These are phyloP conservation scores for Ceratocystis eucalypticola DNA, from an alignment of 2,329 filamentous ascomycete genomes.

Conservation along the genomic window DNA sequence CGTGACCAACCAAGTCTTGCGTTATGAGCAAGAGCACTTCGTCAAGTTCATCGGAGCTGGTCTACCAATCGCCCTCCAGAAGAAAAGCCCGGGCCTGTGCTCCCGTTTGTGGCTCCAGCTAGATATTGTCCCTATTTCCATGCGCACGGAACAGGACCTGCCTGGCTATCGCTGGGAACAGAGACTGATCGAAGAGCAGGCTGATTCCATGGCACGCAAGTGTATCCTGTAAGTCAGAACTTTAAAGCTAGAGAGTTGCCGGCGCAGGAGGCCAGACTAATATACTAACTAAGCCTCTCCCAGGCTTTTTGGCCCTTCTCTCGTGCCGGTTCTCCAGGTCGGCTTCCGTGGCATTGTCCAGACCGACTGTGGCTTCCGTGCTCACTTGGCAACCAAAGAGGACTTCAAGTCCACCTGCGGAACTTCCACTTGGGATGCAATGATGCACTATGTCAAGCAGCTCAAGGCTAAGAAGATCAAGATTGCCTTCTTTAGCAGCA, in stretches of 20 bases:
- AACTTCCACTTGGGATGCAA: slow-evolving; percentile 49
- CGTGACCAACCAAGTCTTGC: slow-evolving; percentile 41
- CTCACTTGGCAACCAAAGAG: slow-evolving; percentile 42
- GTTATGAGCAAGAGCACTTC: slow-evolving; percentile 51
- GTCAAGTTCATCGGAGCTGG: slow-evolving; percentile 65
- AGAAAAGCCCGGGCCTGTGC: slow-evolving; percentile 50
- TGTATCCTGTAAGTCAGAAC: slow-evolving; percentile 49
- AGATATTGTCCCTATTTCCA: slow-evolving; percentile 59
- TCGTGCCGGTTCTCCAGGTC: slow-evolving; percentile 54
- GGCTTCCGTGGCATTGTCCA: slow-evolving; percentile 56
- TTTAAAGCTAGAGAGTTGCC: neutral
- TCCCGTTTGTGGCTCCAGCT: slow-evolving; percentile 62
- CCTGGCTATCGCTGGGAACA: slow-evolving; percentile 37
- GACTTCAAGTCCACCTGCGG: slow-evolving; percentile 50
- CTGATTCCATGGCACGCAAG: slow-evolving; percentile 68
- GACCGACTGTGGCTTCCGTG: slow-evolving; percentile 53
- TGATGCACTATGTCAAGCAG: slow-evolving; percentile 47
- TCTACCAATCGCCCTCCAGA: slow-evolving; percentile 46
- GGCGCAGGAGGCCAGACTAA: neutral
- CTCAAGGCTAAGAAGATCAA: slow-evolving; percentile 51
- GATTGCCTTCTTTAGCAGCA: slow-evolving; percentile 67
- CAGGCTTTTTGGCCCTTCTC: slow-evolving; percentile 58
- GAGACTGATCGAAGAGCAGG: slow-evolving; percentile 62
- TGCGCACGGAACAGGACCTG: slow-evolving; percentile 36
- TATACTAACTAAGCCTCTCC: neutral